A percentile compares a stretch with the other conserved stretches of the same genome.
phyloP scores from a whole-genome alignment of 108 stramenopile species.

The Skeletonema menzelii region DNA sequence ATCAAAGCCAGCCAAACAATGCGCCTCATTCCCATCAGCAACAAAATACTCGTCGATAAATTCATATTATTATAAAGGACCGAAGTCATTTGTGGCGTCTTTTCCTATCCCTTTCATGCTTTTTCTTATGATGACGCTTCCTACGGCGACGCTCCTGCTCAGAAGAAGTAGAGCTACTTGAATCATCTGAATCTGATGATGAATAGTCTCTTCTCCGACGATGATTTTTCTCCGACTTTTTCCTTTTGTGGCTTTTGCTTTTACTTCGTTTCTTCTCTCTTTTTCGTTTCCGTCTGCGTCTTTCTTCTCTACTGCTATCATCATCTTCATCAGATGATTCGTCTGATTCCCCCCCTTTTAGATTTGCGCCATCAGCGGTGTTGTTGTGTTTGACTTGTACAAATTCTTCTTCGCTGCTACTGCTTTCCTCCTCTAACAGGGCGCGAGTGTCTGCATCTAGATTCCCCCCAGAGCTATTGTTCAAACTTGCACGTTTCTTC shows the following conservation, averaged over 20 bases:
- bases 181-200: slow-evolving; percentile 39
- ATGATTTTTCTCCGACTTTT: slow-evolving; percentile 25
- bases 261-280: slow-evolving; percentile 47
- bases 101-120: slow-evolving; percentile 17
- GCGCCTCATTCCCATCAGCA: not conserved
- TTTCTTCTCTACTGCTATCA: slow-evolving; percentile 27
- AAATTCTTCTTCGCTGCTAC: slow-evolving; percentile 84
- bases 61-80: too few relatives aligned
- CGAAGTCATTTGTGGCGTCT: too few relatives aligned
- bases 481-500: slow-evolving; percentile 59
- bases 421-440: slow-evolving; percentile 63
- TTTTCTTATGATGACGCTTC: slow-evolving; percentile 19
- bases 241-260: slow-evolving; percentile 26
- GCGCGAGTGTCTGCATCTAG: slow-evolving; percentile 35
- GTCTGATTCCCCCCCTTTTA: slow-evolving; percentile 3
- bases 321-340: slow-evolving; percentile 25
- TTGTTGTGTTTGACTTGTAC: slow-evolving; percentile 17
- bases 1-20: not conserved
- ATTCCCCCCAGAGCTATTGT: slow-evolving; percentile 15
- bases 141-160: slow-evolving; percentile 16
- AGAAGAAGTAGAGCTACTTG: slow-evolving; percentile 8
- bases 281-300: slow-evolving; percentile 20
- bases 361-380: not conserved
- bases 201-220: slow-evolving; percentile 41
- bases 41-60: not conserved